Conservation (phyloP, 768 basidiomycete species). For the Bullera alba region DNA sequence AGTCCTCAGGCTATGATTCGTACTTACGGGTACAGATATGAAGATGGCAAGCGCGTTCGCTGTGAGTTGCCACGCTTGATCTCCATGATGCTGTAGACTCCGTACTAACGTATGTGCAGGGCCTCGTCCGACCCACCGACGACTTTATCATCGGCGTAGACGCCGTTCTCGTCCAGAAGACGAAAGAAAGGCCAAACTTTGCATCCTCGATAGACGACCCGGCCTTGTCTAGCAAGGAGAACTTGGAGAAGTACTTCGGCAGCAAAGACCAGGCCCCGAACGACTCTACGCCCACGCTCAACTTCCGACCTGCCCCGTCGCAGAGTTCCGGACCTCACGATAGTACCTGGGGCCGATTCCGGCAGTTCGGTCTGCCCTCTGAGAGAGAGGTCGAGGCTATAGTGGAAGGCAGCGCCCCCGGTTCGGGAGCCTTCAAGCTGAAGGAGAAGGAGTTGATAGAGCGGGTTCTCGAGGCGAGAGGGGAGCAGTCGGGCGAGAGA, state of each 20-base stretch:
- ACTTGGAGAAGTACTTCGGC: no score
- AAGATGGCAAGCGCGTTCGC: slow-evolving; percentile 82
- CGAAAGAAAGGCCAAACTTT: slow-evolving; percentile 30
- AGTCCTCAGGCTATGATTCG: neutral
- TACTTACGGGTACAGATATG: slow-evolving; percentile 49
- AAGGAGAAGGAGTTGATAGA: slow-evolving; percentile 60
- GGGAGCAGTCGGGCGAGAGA: slow-evolving; percentile 51
- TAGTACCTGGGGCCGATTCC: slow-evolving; percentile 50
- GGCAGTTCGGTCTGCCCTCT: slow-evolving; percentile 56
- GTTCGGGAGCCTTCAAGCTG: slow-evolving; percentile 58
- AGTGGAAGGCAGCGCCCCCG: slow-evolving; percentile 60
- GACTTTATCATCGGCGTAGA: slow-evolving; percentile 81
- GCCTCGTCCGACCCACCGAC: slow-evolving; percentile 25
- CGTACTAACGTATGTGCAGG: slow-evolving; percentile 4
- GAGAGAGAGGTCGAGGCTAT: slow-evolving; percentile 65
- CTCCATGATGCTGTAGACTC: slow-evolving; percentile 9
- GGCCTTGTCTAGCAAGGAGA: no score
- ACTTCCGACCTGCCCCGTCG: slow-evolving; percentile 28
- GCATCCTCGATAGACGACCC: no score
- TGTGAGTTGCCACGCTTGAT: slow-evolving; percentile 53
- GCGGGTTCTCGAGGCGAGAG: slow-evolving; percentile 53
- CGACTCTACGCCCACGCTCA: slow-evolving; percentile 58
- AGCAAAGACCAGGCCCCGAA: no score
- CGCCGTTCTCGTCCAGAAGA: slow-evolving; percentile 57
- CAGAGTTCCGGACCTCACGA: slow-evolving; percentile 23